Base-by-base conservation (phyloP, 352 stramenopile species). In the Blastocystis sp. region DNA sequence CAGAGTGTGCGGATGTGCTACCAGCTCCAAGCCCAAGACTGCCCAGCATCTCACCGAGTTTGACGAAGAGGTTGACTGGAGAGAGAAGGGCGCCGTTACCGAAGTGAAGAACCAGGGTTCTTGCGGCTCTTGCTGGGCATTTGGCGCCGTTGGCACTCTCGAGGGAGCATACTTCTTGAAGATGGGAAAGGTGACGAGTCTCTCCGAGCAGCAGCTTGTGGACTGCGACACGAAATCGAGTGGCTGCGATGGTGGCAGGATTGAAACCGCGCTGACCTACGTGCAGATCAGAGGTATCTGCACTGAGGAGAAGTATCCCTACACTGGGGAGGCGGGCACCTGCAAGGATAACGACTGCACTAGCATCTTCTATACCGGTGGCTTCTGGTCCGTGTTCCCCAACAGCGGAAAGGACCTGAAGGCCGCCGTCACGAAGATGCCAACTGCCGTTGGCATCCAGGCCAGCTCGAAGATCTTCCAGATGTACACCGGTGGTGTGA, bases 91-190 rank as follows among this genome's bases (percentile, higher is more conserved):
- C 4, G 74, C 43, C 40, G 74, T 82, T 2, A 67, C 74, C 2
- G 3, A 14, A 21, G 38, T 82, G 23, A 82, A 82, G 59, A 65
- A 82, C 48, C 74, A 82, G 61, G 59, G 23, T 11, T 66, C 56
- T 1, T 82, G 74, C 48, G 74, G 74, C 45, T 82, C 74, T 2
- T 82, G 74, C 48, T 82, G 74, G 74, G 74, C 74, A 70, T 82
- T 82, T 28, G 43, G 23, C 10, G 61, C 74, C 4, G 74, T 70
- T 45, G 74, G 41, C 9, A 56, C 74, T 14, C 40, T 82, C 23
- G 74, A 82, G 45, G 74, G 74, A 14, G 74, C 74, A 34, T 70
- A 82, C 48, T 34, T 43, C 38, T 28, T 82, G 10, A 34, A 82
- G 10, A 82, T 43, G 21, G 74, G 74, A 40, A 60, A 82, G 45